Evolutionary conservation across 2,329 filamentous ascomycete species (phyloP), one percentile per base, ranked within the genome.

Genomic region (Fusarium sp.): DNA sequence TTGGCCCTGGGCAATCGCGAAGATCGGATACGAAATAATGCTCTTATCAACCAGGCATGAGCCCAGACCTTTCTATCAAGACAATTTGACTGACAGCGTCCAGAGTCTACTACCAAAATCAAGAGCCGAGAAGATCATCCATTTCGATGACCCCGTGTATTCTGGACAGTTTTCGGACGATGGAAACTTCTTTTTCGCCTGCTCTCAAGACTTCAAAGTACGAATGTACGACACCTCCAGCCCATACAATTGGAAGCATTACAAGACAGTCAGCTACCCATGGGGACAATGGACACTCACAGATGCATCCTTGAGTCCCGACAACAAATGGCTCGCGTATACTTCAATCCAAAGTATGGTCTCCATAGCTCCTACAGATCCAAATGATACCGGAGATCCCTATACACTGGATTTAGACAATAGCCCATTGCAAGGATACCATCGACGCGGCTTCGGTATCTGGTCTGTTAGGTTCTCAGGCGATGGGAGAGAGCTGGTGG

Each of bases 191-290:
- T 98, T 98, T 85, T 98, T 96, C 80, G 92, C 93, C 11, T 96
- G 93, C 78, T 93, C 93, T 15, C 94, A 98, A 82, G 95, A 98
- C 82, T 98, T 98, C 84, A 93, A 91, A 76, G 95, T 99, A 15
- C 92, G 95, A 60, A 95, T 99, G 94, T 99, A 98, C 83, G 96
- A 98, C 81, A 98, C 96, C 1, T 95, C 94, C 4, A 98, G 98
- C 77, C 95, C 96, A 1, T 97, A 96, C 82, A 89, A 95, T 74
- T 99, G 96, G 96, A 93, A 92, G 80, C 95, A 98, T 82, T 98
- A 98, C 86, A 98, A 96, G 84, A 96, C 93, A 0, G 94, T 95
- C 10, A 85, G 87, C 34, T 98, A 96, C 81, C 94, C 94, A 2
- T 93, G 91, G 74, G 96, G 95, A 6, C 92, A 94, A 77, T 99